phyloP scores from a whole-genome alignment of 306 rosid genomes.

The Ormosia emarginata region DNA sequence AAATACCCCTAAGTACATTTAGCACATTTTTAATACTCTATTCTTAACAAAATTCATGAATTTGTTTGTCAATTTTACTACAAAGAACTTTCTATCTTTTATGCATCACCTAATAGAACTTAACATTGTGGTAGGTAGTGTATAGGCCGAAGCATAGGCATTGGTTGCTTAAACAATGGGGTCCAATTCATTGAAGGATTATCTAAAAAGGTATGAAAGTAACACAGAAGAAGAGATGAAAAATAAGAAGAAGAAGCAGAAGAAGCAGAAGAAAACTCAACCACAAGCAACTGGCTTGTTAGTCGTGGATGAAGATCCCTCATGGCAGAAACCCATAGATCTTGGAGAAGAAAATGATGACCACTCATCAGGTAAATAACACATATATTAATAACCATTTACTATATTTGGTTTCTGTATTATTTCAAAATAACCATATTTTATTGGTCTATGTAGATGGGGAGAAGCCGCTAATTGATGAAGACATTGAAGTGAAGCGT shows the following conservation, averaged over 20 bases:
- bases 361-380: conserved; percentile 45
- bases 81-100: neutral
- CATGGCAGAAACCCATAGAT: conserved; percentile 78
- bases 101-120: conserved; percentile 7
- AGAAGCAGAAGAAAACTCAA: conserved; percentile 35
- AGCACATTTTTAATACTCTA: too few relatives aligned
- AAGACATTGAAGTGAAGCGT: conserved; percentile 84
- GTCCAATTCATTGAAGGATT: conserved; percentile 64
- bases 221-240: conserved; percentile 50
- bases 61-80: neutral
- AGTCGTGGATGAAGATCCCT: conserved; percentile 84
- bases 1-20: too few relatives aligned
- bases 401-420: neutral
- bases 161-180: conserved; percentile 35
- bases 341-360: conserved; percentile 53
- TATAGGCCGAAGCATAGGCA: conserved; percentile 21
- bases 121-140: conserved; percentile 6
- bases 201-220: conserved; percentile 65
- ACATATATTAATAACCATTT: neutral
- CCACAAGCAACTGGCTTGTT: conserved; percentile 51
- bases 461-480: conserved; percentile 72
- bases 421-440: neutral
- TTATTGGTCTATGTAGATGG: conserved; percentile 38
- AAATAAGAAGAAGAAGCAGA: conserved; percentile 41
- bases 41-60: neutral